Evolutionary conservation across 75 land plant genomes (phyloP).

Genomic region (Sequoiadendron giganteum): DNA sequence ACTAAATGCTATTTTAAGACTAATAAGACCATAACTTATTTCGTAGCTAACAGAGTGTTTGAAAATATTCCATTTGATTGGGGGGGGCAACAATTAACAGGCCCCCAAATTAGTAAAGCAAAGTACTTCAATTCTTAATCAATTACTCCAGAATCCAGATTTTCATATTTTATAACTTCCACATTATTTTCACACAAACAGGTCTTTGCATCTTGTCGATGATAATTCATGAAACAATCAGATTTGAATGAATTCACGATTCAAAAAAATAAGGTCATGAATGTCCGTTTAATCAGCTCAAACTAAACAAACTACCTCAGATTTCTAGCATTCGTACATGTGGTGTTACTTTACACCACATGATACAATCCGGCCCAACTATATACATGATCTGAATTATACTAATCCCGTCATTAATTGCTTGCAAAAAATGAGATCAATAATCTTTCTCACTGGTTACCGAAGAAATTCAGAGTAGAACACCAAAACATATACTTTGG

Average conservation of each 20-base stretch:
- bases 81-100: not conserved
- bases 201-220: not conserved
- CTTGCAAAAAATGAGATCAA: not conserved
- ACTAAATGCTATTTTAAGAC: not conserved
- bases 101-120: not conserved
- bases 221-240: not conserved
- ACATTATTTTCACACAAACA: not conserved
- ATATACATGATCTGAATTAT: constrained; percentile 2
- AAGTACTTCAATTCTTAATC: not conserved
- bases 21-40: no score
- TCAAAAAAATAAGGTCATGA: constrained; percentile 7
- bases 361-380: not conserved
- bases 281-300: not conserved
- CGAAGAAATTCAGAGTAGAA: not conserved
- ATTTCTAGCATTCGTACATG: constrained; percentile 2
- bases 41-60: not conserved
- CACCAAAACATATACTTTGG: not conserved
- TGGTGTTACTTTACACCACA: constrained; percentile 6
- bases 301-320: not conserved
- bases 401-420: not conserved
- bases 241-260: not conserved
- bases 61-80: not conserved
- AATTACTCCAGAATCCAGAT: not conserved
- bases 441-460: not conserved
- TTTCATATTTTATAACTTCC: not conserved